phyloP scores from a whole-genome alignment of 129 eudicot genomes.

The Dittrichia graveolens region DNA sequence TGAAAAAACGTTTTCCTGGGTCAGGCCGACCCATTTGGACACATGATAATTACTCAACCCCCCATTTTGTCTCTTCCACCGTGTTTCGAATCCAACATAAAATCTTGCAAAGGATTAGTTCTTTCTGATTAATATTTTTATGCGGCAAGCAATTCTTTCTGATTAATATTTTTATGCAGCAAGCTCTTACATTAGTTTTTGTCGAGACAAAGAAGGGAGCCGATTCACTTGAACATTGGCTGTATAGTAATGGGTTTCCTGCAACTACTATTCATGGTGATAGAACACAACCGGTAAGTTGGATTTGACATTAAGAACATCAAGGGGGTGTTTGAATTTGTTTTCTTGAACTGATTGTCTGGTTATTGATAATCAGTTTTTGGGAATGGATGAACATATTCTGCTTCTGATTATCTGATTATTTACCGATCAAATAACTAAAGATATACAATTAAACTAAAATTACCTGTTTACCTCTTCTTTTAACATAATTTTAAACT shows the following conservation, averaged over 20 bases:
- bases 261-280: conserved; percentile 39
- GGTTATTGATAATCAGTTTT: no score
- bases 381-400: not conserved
- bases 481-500: no score
- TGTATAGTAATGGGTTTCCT: conserved; percentile 55
- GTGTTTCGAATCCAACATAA: not conserved
- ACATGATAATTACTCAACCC: not conserved
- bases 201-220: conserved; percentile 93
- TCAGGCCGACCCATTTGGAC: not conserved
- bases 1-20: not conserved
- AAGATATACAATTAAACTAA: no score
- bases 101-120: not conserved
- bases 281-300: conserved; percentile 34
- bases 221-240: conserved; percentile 75
- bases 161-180: conserved; percentile 41
- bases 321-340: not conserved
- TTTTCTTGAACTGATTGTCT: not conserved
- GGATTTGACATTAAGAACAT: conserved; percentile 9
- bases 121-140: not conserved
- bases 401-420: no score
- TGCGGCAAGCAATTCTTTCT: conserved; percentile 49
- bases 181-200: conserved; percentile 66
- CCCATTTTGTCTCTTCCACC: not conserved
- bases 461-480: no score
- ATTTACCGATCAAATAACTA: no score